Evolutionary conservation across 2,329 filamentous ascomycete species (phyloP).

Genomic region (Huntiella decipiens): DNA sequence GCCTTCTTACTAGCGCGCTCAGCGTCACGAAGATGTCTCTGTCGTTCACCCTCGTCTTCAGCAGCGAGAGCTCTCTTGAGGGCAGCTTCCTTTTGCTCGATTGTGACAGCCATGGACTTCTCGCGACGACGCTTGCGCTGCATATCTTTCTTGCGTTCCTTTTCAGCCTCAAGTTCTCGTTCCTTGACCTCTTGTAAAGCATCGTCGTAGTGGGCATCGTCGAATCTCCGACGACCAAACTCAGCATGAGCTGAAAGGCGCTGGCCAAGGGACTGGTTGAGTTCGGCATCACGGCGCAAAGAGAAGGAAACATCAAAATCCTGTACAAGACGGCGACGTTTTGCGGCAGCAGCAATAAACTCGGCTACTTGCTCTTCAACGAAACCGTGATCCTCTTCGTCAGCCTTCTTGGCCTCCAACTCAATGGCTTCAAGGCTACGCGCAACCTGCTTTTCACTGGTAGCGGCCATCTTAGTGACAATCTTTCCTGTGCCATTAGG

Average conservation of each 20-base stretch:
- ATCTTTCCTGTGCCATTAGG: conserved; percentile 43
- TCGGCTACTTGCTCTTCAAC: conserved; percentile 26
- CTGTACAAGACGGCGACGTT: conserved; percentile 50
- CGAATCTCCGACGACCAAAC: conserved; percentile 56
- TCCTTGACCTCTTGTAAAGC: conserved; percentile 76
- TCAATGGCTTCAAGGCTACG: conserved; percentile 23
- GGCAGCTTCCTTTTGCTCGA: conserved; percentile 74
- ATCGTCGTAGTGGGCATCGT: conserved; percentile 56
- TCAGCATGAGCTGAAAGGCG: conserved; percentile 51
- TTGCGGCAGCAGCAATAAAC: conserved; percentile 39
- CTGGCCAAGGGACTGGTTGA: conserved; percentile 34
- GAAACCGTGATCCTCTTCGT: conserved; percentile 18
- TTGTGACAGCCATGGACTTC: conserved; percentile 84
- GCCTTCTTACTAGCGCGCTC: conserved; percentile 87
- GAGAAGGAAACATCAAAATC: conserved; percentile 43
- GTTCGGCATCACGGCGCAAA: conserved; percentile 43
- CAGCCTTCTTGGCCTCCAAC: conserved; percentile 20
- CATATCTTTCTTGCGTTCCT: conserved; percentile 99
- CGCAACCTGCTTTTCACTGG: conserved; percentile 25
- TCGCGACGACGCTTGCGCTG: conserved; percentile 89
- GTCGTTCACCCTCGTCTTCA: conserved; percentile 63
- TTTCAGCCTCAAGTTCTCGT: conserved; percentile 80
- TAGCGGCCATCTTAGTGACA: conserved; percentile 31
- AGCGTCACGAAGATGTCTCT: conserved; percentile 65
- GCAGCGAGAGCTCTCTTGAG: conserved; percentile 60